phyloP scores from a whole-genome alignment of 2,329 filamentous ascomycete species.

The Epicoccum nigrum region DNA sequence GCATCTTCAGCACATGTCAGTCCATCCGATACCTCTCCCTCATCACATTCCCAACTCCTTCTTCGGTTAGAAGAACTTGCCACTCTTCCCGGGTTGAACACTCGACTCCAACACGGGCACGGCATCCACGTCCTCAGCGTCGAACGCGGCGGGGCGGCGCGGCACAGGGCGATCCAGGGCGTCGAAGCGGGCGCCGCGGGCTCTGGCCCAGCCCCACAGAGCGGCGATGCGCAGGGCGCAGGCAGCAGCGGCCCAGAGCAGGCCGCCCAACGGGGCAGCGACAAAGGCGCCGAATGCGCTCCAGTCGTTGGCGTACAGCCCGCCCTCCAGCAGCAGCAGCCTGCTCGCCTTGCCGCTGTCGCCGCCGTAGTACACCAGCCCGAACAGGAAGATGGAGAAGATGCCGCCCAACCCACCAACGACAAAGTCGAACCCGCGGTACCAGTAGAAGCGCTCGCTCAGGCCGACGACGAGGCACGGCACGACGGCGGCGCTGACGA shows the following conservation, averaged over 20 bases:
- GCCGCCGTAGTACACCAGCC: conserved; percentile 77
- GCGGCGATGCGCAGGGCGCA: conserved; percentile 64
- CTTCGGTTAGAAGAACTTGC: conserved; percentile 45
- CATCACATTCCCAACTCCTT: conserved; percentile 1
- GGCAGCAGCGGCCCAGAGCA: conserved; percentile 73
- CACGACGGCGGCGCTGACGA: conserved; percentile 77
- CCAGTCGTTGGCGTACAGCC: conserved; percentile 80
- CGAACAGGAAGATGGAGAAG: conserved; percentile 80
- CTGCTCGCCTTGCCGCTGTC: conserved; percentile 66
- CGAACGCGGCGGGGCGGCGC: conserved; percentile 19
- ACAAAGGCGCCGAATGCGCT: conserved; percentile 81
- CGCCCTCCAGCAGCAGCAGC: conserved; percentile 73
- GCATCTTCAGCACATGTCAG: not conserved
- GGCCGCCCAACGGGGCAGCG: conserved; percentile 75
- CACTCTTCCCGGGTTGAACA: conserved; percentile 32
- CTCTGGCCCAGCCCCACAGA: conserved; percentile 64
- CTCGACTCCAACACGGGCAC: conserved; percentile 32
- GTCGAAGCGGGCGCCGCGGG: conserved; percentile 67
- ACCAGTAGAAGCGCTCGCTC: conserved; percentile 69
- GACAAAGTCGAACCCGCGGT: conserved; percentile 81
- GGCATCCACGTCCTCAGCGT: conserved; percentile 38
- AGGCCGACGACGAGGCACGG: conserved; percentile 78
- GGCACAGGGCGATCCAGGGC: conserved; percentile 63
- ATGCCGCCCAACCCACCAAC: conserved; percentile 79
- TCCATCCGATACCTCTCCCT: conserved; percentile 9